Base-by-base conservation (phyloP, 2,329 filamentous ascomycete species). In the Diplocarpon rosae region DNA sequence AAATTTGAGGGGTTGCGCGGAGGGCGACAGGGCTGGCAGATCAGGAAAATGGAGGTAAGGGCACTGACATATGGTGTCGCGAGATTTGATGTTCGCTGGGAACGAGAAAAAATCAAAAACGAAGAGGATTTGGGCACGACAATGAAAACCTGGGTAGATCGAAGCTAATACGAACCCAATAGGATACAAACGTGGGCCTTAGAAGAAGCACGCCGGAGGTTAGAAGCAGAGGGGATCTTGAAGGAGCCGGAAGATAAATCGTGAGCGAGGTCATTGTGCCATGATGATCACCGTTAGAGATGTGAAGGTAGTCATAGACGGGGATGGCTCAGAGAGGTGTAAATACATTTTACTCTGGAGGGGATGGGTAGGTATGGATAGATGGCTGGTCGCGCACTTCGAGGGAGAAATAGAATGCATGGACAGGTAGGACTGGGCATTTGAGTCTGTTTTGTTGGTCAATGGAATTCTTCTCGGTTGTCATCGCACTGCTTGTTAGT, bases 121-220 rank as follows among this genome's bases (percentile, higher is more conserved):
- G 10, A 17, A 8, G n/a, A n/a, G 10, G 32, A n/a, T n/a, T n/a
- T 8, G 32, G 34, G 2, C 14, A 38, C 9, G 30, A 7, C 3
- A 15, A 15, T 36, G 4, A 16, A 15, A 15, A 9, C 9, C 5
- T 10, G 30, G 30, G 11, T 32, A n/a, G n/a, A 14, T 12, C 36
- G 45, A 33, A 54, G 52, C 62, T 65, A 57, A 66, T 53, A 16
- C 10, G 35, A 14, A 34, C 41, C 14, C 49, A 12, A 32, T 59
- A 98, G 92, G 66, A 95, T 98, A 78, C 92, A 96, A 73, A 96
- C 90, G 44, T 98, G 92, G 92, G 92, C 92, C 52, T 79, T 98
- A 35, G 92, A 98, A 69, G 92, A 98, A 71, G 92, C 92, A 42
- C 78, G 92, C 62, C 78, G 92, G 71, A 78, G 92, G 71, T 80